These are phyloP conservation scores for Zychaea mexicana DNA, from an alignment of 371 early-diverging fungal species.

Conservation along the genomic window DNA sequence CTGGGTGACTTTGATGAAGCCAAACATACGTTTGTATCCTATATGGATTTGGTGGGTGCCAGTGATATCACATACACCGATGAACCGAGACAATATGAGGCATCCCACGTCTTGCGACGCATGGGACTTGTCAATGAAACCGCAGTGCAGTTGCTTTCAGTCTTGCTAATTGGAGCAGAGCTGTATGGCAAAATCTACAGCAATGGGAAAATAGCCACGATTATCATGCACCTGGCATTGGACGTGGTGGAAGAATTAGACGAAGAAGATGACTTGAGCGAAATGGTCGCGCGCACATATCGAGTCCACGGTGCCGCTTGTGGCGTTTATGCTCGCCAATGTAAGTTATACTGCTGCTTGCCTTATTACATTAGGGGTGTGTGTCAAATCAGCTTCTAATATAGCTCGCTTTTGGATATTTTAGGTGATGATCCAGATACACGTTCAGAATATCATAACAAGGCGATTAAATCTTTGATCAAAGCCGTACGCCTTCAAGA, in stretches of 20 bases:
- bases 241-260: slow-evolving; percentile 4
- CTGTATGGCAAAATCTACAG: slow-evolving; percentile 45
- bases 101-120: background rate
- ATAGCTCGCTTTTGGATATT: background rate
- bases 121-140: background rate
- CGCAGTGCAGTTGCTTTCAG: slow-evolving; percentile 16
- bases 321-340: slow-evolving; percentile 60
- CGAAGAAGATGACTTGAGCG: background rate
- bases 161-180: slow-evolving; percentile 44
- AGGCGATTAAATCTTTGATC: slow-evolving; percentile 54
- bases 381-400: background rate
- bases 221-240: slow-evolving; percentile 39
- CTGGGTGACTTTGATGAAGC: slow-evolving; percentile 76
- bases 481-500: background rate
- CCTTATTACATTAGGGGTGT: background rate
- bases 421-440: slow-evolving; percentile 50
- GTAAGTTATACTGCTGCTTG: no score
- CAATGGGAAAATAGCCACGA: slow-evolving; percentile 37
- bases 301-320: slow-evolving; percentile 60
- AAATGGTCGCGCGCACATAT: slow-evolving; percentile 28
- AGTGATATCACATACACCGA: slow-evolving; percentile 13
- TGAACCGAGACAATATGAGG: background rate
- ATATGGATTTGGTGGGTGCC: slow-evolving; percentile 50
- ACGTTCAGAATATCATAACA: slow-evolving; percentile 61
- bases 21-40: slow-evolving; percentile 60